Base-by-base conservation (phyloP, 2,329 filamentous ascomycete genomes). In the Nannizzia gypsea region DNA sequence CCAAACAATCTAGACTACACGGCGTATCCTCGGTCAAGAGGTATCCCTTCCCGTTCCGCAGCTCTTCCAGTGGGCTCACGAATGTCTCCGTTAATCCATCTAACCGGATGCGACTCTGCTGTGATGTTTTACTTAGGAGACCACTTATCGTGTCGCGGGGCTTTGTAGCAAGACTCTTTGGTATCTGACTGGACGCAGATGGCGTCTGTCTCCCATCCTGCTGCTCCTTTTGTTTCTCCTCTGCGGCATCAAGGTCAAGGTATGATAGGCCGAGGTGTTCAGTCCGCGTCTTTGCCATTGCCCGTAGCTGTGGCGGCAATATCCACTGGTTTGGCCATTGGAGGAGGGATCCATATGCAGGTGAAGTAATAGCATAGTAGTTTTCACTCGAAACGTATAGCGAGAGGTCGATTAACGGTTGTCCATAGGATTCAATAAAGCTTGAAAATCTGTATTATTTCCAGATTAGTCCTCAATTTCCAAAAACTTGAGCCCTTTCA, bases 301-400 rank as follows among this genome's bases (percentile, higher is more conserved):
- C 78, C 56, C 90, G 87, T 59, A 90, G 78, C 60, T 83, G 78
- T 0, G 88, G 85, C 1, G 91, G 91, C 3, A 95, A 79, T 46
- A 88, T 87, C 83, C 93, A 99, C 67, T 91, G 91, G 63, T 90
- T 80, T 17, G 93, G 90, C 79, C 93, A 95, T 44, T 87, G 83
- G 42, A 97, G 82, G 60, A 96, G 81, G 4, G 78, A 76, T 65
- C 86, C 89, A 75, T 90, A 96, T 40, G 89, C 86, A 1, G 90
- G 88, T 15, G 90, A 84, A 3, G 90, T 96, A 56, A 81, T 77
- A 48, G 80, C 77, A 59, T 84, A 80, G 81, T 93, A 99, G 76
- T 97, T 96, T 64, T 90, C 84, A 60, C 87, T 89, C 34, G 90
- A 93, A 64, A 93, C 87, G 72, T 95, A 97, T 66, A 97, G 85